Conservation (phyloP, 2,329 filamentous ascomycete genomes). For the Parascedosporium putredinis region DNA sequence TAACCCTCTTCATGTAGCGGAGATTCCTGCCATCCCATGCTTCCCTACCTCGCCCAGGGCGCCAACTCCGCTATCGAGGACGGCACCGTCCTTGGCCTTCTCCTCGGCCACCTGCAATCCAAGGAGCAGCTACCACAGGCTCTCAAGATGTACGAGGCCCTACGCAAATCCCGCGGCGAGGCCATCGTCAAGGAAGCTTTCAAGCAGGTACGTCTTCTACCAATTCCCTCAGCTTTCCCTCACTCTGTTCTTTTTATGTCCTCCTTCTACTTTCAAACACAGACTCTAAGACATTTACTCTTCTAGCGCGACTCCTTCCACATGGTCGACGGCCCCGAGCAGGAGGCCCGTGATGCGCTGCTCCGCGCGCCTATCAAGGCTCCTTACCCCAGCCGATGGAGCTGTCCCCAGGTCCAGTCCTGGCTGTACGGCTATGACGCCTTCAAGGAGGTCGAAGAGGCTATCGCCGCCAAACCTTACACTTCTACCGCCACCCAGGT, state of each 20-base stretch:
- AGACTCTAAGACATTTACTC: too few species aligned
- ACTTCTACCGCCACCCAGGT: too few species aligned
- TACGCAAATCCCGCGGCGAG: conserved; percentile 42
- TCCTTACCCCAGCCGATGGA: conserved; percentile 47
- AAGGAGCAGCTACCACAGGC: conserved; percentile 35
- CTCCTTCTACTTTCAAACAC: too few species aligned
- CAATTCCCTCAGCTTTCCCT: too few species aligned
- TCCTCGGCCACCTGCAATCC: conserved; percentile 29
- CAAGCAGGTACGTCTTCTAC: conserved; percentile 18
- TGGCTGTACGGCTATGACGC: conserved; percentile 59
- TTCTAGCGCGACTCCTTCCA: conserved; percentile 6
- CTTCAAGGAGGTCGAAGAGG: conserved; percentile 38
- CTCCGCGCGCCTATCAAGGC: conserved; percentile 38
- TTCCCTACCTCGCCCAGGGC: conserved; percentile 38
- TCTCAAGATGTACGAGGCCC: conserved; percentile 37
- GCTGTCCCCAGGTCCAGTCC: conserved; percentile 49
- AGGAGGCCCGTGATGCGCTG: conserved; percentile 22
- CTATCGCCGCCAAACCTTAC: background rate
- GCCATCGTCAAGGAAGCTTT: conserved; percentile 1
- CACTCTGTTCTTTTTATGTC: too few species aligned
- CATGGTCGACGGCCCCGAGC: conserved; percentile 6
- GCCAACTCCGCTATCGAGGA: conserved; percentile 31
- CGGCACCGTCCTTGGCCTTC: conserved; percentile 19
- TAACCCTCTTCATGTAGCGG: conserved; percentile 25
- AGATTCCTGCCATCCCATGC: conserved; percentile 34